Evolutionary conservation across 2,329 filamentous ascomycete species (phyloP), one percentile per base, ranked within the genome.

Genomic region (Penicillium sp.): DNA sequence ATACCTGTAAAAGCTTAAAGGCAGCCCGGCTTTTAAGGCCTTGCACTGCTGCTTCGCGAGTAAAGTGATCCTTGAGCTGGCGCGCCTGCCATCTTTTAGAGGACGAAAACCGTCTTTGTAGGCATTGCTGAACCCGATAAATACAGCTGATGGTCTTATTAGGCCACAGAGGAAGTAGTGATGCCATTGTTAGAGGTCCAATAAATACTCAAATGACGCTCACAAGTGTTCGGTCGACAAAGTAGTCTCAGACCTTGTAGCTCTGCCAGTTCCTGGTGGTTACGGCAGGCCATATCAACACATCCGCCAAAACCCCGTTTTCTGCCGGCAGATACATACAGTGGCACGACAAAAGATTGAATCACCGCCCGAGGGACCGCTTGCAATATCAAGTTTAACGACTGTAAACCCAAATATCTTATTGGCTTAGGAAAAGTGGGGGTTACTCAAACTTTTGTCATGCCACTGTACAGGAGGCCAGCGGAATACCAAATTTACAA

Each of bases 11-110:
- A 9, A 99, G 82, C 78, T 99, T 99, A 77, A 95, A 97, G 0
- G 93, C 95, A 29, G 95, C 95, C 65, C 95, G 88, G 70, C 92
- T 96, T 78, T 94, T 97, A 61, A 97, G 80, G 0, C 90, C 90
- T 67, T 91, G 85, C 2, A 96, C 88, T 71, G 88, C 90, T 50
- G 95, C 93, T 69, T 91, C 87, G 60, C 86, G 86, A 0, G 90
- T 86, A 74, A 88, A 96, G 19, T 78, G 79, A 79, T 99, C 95
- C 46, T 79, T 84, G 45, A 82, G 82, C 73, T 97, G 93, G 21
- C 95, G 89, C 56, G 85, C 84, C 75, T 92, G 92, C 95, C 95
- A 99, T 76, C 88, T 83, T 55, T 86, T 91, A 1, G 89, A 92
- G 2, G 91, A 93, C 0, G 75, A 71, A 38, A 68, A 66, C 29